Base-by-base conservation (phyloP, 495 filamentous ascomycete species). In the Lasiosphaeria ovina region DNA sequence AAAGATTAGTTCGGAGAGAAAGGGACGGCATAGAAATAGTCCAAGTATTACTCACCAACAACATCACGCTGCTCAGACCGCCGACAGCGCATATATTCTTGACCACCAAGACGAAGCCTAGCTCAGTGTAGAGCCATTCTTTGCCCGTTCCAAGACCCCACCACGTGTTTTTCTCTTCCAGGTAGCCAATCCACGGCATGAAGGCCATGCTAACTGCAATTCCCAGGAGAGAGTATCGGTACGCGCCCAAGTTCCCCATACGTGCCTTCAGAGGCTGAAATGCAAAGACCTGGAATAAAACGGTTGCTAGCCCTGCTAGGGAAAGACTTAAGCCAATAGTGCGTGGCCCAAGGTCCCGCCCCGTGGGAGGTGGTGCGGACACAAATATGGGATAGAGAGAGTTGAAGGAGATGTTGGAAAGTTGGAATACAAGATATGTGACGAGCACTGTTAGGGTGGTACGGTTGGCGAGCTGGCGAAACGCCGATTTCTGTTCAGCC, bases 331-430 rank as follows among this genome's bases (percentile, higher is more conserved):
- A 76, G 0, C 94, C 94, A 44, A 98, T 95, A 47, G 89, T 89
- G 44, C 85, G 80, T 0, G 95, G 89, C 0, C 82, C 84, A 0
- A 97, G 80, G 0, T 81, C 75, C 44, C 95, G 86, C 17, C 94
- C 94, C 0, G 83, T 85, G 0, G 94, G 94, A 0, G 85, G 82
- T 4, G 78, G 68, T 1, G 87, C 85, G 55, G 91, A 86, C 7
- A 85, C 88, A 65, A 97, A 98, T 51, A 98, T 93, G 0, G 94
- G 91, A 65, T 95, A 97, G 1, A 97, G 78, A 24, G 90, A 90
- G 68, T 92, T 94, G 80, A 91, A 97, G 10, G 90, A 87, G 60
- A 95, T 87, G 70, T 97, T 96, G 55, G 87, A 84, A 33, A 97
- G 80, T 55, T 95, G 90, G 69, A 97, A 97, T 40, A 97, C 87